Base-by-base conservation (phyloP, 78 protist species). In the Planoprotostelium fungivorum region DNA sequence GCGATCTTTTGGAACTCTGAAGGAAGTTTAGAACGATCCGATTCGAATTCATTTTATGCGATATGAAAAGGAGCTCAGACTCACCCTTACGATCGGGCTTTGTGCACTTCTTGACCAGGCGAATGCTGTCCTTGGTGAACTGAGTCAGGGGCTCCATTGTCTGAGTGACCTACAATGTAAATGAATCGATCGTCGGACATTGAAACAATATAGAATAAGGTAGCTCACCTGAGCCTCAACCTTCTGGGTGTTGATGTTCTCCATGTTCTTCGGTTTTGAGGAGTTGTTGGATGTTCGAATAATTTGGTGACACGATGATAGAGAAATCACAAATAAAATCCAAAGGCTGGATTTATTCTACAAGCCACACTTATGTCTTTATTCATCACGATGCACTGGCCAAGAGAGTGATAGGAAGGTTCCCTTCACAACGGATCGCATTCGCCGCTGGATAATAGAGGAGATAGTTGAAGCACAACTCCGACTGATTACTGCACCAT, bases 1-100 rank as follows among this genome's bases (percentile, higher is more conserved):
- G 98, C 98, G 83, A 96, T 95, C 93, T 95, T 96, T 84, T 35
- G 37, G 96, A 96, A 96, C 89, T 98, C 99, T 97, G 39, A 38
- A 38, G 34, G 25, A 29, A 84, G 1, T 87, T 34, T 63, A 0
- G 31, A 87, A 36, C 63, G 37, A 36, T n/a, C 73, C 10, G 51
- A 87, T 23, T 29, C 38, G 28, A n/a, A 87, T 29, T 34, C 28
- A 73, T 73, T 73, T 73, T 85, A 85, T 87, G 51, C 28, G 35
- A 34, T 35, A 51, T 34, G 31, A 87, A 35, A 34, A 87, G 0
- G 28, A 35, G 88, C 1, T 35, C 28, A 87, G 16, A 51, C 90
- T 0, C 86, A 94, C 96, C 96, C 87, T 94, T 91, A 28, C 88
- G 85, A 39, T 91, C 94, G 83, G 96, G 96, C 89, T 94, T 94